Evolutionary conservation across 768 basidiomycete species (phyloP), one percentile per base, ranked within the genome.

Genomic region (Hygrocybe punicea): DNA sequence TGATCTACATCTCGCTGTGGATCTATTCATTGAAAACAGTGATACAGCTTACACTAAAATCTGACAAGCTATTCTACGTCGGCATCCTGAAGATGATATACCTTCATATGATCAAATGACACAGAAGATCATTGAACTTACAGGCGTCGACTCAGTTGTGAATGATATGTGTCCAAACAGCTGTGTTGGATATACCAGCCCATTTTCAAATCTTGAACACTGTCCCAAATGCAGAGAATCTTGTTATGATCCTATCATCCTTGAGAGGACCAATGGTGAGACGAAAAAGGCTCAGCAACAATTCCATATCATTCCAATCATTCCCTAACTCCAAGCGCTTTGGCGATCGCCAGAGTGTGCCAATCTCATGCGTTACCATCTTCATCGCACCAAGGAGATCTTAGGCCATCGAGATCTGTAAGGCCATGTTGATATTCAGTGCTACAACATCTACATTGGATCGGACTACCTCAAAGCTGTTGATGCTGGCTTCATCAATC

Each of bases 151-250:
- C 5, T 53, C 69, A 0, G 58, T 78, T 10, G 42, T 64, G 1
- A 24, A 65, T 16, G 65, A 77, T 48, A 78, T 78, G 78, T 79
- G 77, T 45, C 51, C 59, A 0, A 69, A 78, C n/a, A 64, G 66
- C 0, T 80, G 77, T 55, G 37, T 72, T 2, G 73, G 69, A 0
- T 79, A 66, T 47, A 77, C 73, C 0, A 73, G 76, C 0, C 78
- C 73, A 0, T 75, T 63, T 36, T 23, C 51, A 0, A 33, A 63
- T 3, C 58, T 67, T 1, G 61, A 70, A 0, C 3, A 16, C 0
- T 79, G 76, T 50, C 64, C 60, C 0, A 16, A 63, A 1, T 79
- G 77, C 56, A 17, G 44, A 0, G 49, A 61, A 14, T 56, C 68
- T 1, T 62, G 61, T 1, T 73, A 71, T 52, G 59, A 71, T 48